These are phyloP conservation scores for Leccinum pachyderme DNA, from an alignment of 1,284 basidiomycete species.

Conservation along the genomic window DNA sequence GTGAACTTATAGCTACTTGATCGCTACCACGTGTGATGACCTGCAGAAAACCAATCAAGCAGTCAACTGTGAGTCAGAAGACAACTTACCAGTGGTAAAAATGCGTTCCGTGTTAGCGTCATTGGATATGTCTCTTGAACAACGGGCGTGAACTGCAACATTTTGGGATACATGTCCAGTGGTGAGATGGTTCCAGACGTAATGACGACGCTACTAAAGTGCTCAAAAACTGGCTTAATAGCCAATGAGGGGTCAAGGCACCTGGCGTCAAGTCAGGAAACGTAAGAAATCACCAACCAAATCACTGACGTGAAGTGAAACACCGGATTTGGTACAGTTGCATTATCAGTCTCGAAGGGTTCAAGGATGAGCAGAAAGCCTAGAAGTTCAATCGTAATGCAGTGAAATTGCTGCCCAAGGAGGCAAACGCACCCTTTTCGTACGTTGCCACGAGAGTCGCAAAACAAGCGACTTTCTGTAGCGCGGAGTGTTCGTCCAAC, in stretches of 20 bases:
- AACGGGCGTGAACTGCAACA: slow-evolving; percentile 97
- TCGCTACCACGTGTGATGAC: slow-evolving; percentile 98
- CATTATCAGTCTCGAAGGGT: slow-evolving; percentile 98
- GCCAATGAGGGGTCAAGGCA: slow-evolving; percentile 98
- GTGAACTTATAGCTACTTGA: slow-evolving; percentile 98
- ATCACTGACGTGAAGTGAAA: slow-evolving; percentile 91
- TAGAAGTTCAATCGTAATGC: slow-evolving; percentile 30
- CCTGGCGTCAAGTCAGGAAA: slow-evolving; percentile 40
- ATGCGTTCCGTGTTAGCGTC: slow-evolving; percentile 96
- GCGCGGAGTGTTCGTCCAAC: slow-evolving; percentile 86
- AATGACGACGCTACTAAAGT: slow-evolving; percentile 98
- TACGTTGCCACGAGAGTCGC: slow-evolving; percentile 98
- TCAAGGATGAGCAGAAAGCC: slow-evolving; percentile 97
- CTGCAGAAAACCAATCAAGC: slow-evolving; percentile 37
- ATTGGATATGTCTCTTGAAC: slow-evolving; percentile 98
- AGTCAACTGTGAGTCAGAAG: background rate
- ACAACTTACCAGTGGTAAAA: slow-evolving; percentile 83
- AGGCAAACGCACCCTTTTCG: slow-evolving; percentile 73
- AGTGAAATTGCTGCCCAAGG: background rate
- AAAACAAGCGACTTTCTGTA: slow-evolving; percentile 96
- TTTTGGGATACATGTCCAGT: slow-evolving; percentile 99
- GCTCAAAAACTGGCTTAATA: slow-evolving; percentile 97
- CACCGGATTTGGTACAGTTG: slow-evolving; percentile 97
- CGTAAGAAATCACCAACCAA: background rate
- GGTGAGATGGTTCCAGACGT: slow-evolving; percentile 99